Conservation (phyloP, 306 rosid species). For the Astragalus membranaceus region DNA sequence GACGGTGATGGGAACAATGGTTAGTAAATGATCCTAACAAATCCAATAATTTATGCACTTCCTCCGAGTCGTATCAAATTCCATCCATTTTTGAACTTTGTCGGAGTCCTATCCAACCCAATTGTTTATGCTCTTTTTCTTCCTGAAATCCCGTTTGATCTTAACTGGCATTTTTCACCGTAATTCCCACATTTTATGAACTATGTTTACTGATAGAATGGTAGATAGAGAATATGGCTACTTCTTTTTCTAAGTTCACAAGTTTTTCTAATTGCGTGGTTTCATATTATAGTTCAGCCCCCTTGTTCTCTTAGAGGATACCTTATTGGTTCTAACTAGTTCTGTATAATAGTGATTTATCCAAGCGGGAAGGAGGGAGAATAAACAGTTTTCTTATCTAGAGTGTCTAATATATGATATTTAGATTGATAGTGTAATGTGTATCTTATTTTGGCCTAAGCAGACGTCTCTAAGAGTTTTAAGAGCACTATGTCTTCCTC, state of each 20-base stretch:
- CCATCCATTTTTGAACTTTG: constrained; percentile 7
- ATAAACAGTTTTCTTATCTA: background rate
- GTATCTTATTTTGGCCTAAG: constrained; percentile 19
- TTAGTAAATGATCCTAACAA: constrained; percentile 27
- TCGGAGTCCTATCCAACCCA: background rate
- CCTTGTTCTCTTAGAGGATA: background rate
- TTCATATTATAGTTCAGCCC: background rate
- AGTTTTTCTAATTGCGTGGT: constrained; percentile 2
- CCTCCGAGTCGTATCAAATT: background rate
- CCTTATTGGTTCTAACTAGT: constrained; percentile 1
- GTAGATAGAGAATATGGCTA: background rate
- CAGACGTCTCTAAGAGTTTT: constrained; percentile 47
- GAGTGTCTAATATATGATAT: background rate
- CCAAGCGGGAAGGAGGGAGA: background rate
- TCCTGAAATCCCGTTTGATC: constrained; percentile 5
- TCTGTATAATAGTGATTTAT: constrained; percentile 3
- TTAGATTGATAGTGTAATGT: constrained; percentile 19
- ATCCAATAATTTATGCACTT: constrained; percentile 1
- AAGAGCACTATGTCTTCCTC: constrained; percentile 41
- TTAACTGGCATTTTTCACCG: background rate
- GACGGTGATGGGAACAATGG: constrained; percentile 44
- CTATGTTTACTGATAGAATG: background rate
- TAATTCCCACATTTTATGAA: background rate
- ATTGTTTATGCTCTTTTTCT: background rate
- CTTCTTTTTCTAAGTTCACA: background rate